These are phyloP conservation scores for Phylloporus sp. DNA, from an alignment of 768 basidiomycete species.

Conservation along the genomic window DNA sequence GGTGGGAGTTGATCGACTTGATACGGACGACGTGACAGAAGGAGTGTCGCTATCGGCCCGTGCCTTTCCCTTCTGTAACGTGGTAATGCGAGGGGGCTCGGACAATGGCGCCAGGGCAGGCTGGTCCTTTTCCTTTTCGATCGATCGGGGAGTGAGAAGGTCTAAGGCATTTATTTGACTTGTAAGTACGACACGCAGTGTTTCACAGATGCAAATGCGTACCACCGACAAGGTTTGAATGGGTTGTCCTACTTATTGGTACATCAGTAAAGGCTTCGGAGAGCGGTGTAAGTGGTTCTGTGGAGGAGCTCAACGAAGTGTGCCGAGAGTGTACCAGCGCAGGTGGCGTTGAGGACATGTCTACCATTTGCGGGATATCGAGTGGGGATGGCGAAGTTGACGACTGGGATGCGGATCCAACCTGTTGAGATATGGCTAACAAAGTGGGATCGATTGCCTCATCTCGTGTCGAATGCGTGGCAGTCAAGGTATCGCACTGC, in stretches of 20 bases:
- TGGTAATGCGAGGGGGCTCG: not conserved
- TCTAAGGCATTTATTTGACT: conserved; percentile 7
- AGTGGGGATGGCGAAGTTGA: not conserved
- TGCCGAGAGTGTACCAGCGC: conserved; percentile 26
- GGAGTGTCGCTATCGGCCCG: not conserved
- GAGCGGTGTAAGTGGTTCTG: conserved; percentile 24
- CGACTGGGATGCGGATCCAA: not conserved
- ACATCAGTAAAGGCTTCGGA: conserved; percentile 14
- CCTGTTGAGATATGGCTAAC: conserved; percentile 26
- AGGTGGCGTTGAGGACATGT: conserved; percentile 13
- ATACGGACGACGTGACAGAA: not conserved
- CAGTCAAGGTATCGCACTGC: not conserved
- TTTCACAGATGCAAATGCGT: not conserved
- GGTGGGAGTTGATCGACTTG: conserved; percentile 1
- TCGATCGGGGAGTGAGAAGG: not conserved
- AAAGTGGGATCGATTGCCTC: conserved; percentile 31
- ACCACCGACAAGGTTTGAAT: conserved; percentile 10
- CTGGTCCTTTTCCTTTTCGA: no score
- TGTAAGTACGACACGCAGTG: conserved; percentile 1
- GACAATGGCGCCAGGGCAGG: no score
- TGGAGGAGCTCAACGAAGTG: conserved; percentile 30
- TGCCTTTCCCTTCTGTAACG: conserved; percentile 18
- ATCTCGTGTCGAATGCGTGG: conserved; percentile 9
- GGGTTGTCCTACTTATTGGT: not conserved
- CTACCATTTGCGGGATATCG: conserved; percentile 1